Evolutionary conservation across 2,329 filamentous ascomycete species (phyloP), one percentile per base, ranked within the genome.

Genomic region (Fusarium palustre): DNA sequence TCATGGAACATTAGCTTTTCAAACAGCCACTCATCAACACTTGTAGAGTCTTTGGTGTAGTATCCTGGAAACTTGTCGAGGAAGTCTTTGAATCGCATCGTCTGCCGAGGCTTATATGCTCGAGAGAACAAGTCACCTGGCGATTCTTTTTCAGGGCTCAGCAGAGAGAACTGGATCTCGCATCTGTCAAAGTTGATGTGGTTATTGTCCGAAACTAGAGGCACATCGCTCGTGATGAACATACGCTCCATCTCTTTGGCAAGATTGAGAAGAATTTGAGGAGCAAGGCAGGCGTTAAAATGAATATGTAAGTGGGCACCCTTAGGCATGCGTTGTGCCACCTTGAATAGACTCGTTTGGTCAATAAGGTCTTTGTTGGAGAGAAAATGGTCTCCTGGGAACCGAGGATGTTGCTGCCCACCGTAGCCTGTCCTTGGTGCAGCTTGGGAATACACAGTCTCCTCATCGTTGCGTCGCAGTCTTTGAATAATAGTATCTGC

Each of bases 281-380:
- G 90, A 16, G 83, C 81, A 7, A 93, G 81, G 64, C 91, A 92
- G n/a, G 91, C 86, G 76, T 93, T 94, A 82, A 92, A 93, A 77
- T 94, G 91, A 25, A 93, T 86, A 76, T 94, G 91, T 25, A 93
- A 81, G 75, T 93, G 89, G 1, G 86, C 86, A 4, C 91, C 91
- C 77, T 94, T 94, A 42, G 91, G 91, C 82, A 92, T 86, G 59
- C 77, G 75, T 33, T 80, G 80, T 8, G 88, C 86, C 28, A 91
- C 83, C 30, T 81, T 70, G 70, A 89, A 87, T 16, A 93, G 74
- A 43, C 80, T 77, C 11, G 90, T 92, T 47, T 82, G 54, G 38
- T 84, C 77, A 69, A 91, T 87, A 41, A 87, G 76, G 55, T 83
- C 77, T 45, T 81, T 76, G 70, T 89, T 89, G 53, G 84, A 82